These are phyloP conservation scores for Haplosporangium sp. DNA, from an alignment of 371 early-diverging fungal species.

Conservation along the genomic window DNA sequence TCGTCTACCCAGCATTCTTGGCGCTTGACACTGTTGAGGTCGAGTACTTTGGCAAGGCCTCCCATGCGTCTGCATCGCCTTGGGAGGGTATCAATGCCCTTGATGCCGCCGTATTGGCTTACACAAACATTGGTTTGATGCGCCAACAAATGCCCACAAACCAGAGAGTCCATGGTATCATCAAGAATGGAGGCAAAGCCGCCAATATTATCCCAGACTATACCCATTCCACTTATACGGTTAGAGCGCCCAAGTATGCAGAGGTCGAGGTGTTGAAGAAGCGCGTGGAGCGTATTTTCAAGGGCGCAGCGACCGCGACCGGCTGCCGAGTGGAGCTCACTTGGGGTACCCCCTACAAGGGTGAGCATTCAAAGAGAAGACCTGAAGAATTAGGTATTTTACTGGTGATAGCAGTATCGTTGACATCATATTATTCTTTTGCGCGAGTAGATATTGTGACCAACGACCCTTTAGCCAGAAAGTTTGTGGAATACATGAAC, in stretches of 20 bases:
- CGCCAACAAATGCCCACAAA: constrained; percentile 76
- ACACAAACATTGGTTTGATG: constrained; percentile 70
- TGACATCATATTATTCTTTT: neutral
- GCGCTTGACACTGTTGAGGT: constrained; percentile 63
- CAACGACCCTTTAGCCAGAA: constrained; percentile 58
- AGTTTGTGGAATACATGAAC: constrained; percentile 60
- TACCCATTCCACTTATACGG: constrained; percentile 56
- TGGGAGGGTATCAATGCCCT: constrained; percentile 85
- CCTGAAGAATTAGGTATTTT: too few relatives aligned
- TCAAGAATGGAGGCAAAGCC: constrained; percentile 62
- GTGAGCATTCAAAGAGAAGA: neutral
- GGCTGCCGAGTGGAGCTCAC: constrained; percentile 61
- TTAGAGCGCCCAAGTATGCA: constrained; percentile 57
- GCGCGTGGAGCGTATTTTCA: constrained; percentile 58
- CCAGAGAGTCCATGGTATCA: constrained; percentile 69
- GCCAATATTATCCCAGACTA: constrained; percentile 62
- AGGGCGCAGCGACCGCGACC: constrained; percentile 62
- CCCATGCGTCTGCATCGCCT: constrained; percentile 74
- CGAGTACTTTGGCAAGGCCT: constrained; percentile 74
- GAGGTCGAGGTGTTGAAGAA: constrained; percentile 56
- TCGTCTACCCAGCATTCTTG: constrained; percentile 43
- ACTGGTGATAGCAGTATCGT: neutral
- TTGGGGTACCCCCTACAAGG: constrained; percentile 57
- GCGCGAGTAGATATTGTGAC: constrained; percentile 58
- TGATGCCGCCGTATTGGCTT: constrained; percentile 72